Percentiles rank a stretch among this genome's conserved stretches.
Conservation (phyloP, 768 basidiomycete species). For the Multifurca ochricompacta region DNA sequence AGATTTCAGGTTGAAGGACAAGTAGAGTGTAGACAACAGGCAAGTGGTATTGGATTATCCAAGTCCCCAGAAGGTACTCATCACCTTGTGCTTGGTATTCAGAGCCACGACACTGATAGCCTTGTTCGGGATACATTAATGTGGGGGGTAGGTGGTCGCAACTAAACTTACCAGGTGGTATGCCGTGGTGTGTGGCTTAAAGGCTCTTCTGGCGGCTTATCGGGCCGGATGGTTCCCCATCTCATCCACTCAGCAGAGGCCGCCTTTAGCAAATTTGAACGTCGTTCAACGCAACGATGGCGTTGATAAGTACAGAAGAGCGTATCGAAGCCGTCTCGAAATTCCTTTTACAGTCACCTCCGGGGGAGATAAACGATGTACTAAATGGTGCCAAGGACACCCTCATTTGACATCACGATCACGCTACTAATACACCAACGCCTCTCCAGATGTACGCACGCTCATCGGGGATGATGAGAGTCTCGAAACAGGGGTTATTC, state of each 20-base stretch:
- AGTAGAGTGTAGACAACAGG: too few relatives aligned
- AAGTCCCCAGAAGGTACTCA: too few relatives aligned
- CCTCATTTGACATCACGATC: neutral
- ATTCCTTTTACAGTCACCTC: constrained; percentile 85
- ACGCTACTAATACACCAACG: constrained; percentile 9
- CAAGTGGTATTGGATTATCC: too few relatives aligned
- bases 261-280: too few relatives aligned
- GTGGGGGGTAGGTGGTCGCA: too few relatives aligned
- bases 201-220: too few relatives aligned
- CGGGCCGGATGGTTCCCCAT: neutral
- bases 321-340: constrained; percentile 65
- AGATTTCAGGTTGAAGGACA: too few relatives aligned
- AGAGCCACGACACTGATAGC: too few relatives aligned
- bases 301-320: constrained; percentile 50
- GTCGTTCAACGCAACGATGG: neutral
- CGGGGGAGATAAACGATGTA: constrained; percentile 96
- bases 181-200: too few relatives aligned
- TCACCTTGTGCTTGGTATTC: too few relatives aligned
- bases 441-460: constrained; percentile 68
- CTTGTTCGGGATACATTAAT: too few relatives aligned
- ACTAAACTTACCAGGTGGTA: too few relatives aligned
- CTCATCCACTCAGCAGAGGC: neutral
- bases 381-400: constrained; percentile 56
- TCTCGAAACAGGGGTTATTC: constrained; percentile 70
- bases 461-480: constrained; percentile 82